Base-by-base conservation (phyloP, 305 asterid genomes). In the Solanum hybrid region DNA sequence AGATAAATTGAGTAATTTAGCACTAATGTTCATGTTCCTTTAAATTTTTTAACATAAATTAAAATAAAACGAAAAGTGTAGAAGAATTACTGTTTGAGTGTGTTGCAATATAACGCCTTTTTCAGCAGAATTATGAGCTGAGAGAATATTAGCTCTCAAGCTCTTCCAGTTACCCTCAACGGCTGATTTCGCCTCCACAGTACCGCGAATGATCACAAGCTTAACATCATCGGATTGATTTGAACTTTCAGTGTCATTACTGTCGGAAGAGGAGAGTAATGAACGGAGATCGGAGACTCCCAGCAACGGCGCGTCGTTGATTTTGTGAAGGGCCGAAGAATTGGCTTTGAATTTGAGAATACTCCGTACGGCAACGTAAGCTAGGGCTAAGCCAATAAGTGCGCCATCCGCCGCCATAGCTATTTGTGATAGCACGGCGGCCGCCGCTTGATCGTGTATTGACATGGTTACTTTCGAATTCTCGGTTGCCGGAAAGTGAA, bases 391-490 rank as follows among this genome's bases (percentile, higher is more conserved):
- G 46, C 99, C 99, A 28, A 96, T 91, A 16, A 95, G 81, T 7
- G 98, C 98, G 10, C 98, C 98, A 90, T 97, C 98, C 78, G 97
- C 98, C 57, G 94, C 94, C 89, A 93, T 87, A 11, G 94, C 92
- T 28, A 95, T 89, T 89, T 94, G 96, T 26, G 95, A 91, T 28
- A 95, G 90, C 82, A 92, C 90, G 87, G 96, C 97, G 39, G 93
- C 96, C 80, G 92, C 93, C 31, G 97, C 98, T 71, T 96, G 98
- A 90, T 97, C 98, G 94, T 92, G 95, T 20, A 92, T 87, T 87
- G 99, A 94, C 99, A 97, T 97, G 37, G 87, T 40, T 42, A 28
- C 28, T 46, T 85, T 85, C n/a, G 13, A 42, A 29, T 83, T 46
- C 37, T 13, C 16, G 29, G 87, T 28, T 39, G 87, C 18, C 28